Percentiles rank a stretch among this genome's conserved stretches.
Conservation (phyloP, 306 rosid species). For the Quillaja saponaria region DNA sequence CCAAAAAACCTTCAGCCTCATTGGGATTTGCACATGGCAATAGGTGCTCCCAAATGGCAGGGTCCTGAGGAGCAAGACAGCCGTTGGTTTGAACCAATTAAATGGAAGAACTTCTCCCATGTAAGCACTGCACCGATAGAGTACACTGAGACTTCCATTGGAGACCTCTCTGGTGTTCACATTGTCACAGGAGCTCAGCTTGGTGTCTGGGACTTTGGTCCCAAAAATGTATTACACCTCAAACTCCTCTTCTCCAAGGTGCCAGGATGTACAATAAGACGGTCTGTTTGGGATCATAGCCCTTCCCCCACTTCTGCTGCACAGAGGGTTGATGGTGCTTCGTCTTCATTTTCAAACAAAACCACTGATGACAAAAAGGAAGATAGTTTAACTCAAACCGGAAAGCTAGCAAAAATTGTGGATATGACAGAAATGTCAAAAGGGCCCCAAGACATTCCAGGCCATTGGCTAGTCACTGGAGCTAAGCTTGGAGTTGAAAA, state of each 20-base stretch:
- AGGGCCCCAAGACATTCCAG: conserved; percentile 97
- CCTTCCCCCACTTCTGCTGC: conserved; percentile 52
- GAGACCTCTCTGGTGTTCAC: conserved; percentile 95
- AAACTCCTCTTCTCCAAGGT: conserved; percentile 92
- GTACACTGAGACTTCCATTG: conserved; percentile 78
- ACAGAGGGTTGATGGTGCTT: conserved; percentile 63
- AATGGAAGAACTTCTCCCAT: conserved; percentile 99
- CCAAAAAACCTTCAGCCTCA: conserved; percentile 94
- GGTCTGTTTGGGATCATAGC: conserved; percentile 97
- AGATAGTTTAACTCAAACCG: conserved; percentile 55
- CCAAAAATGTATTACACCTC: conserved; percentile 89
- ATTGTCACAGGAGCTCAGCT: conserved; percentile 98
- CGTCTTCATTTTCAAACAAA: conserved; percentile 64
- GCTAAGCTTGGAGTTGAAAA: conserved; percentile 98
- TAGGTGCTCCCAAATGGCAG: conserved; percentile 97
- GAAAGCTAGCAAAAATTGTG: conserved; percentile 81
- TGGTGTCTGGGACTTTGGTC: conserved; percentile 96
- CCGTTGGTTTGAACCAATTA: conserved; percentile 98
- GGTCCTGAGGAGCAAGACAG: conserved; percentile 99
- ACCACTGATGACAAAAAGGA: conserved; percentile 74
- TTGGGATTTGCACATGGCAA: conserved; percentile 89
- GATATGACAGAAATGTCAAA: conserved; percentile 92
- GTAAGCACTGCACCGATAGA: conserved; percentile 99
- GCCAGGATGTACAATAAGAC: conserved; percentile 91
- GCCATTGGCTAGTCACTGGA: conserved; percentile 98